Percentiles rank a stretch among this genome's conserved stretches.
phyloP scores from a whole-genome alignment of 2,329 filamentous ascomycete genomes.

The Sporothrix protearum region DNA sequence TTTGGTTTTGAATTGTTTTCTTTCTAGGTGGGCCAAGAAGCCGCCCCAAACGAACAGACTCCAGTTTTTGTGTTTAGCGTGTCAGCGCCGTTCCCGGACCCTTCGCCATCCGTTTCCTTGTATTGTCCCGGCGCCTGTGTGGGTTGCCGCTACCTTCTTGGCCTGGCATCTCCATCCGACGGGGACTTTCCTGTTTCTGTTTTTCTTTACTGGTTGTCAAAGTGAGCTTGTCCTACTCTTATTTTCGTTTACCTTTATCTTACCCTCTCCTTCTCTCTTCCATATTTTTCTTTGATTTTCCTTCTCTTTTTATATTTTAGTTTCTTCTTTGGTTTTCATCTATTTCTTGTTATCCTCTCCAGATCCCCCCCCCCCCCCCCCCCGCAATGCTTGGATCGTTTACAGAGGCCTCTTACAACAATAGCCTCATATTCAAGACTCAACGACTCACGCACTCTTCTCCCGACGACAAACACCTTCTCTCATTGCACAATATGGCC shows the following conservation, averaged over 20 bases:
- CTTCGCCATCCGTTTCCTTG: background rate
- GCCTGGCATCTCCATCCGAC: background rate
- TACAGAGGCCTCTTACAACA: background rate
- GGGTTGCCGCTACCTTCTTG: background rate
- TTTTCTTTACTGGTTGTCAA: background rate
- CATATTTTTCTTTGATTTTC: no score
- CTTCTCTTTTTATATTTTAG: background rate
- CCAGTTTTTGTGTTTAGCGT: background rate
- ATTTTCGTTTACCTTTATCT: background rate
- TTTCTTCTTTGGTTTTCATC: background rate
- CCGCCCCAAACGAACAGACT: background rate
- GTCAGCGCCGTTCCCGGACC: background rate
- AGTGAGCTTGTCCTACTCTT: background rate
- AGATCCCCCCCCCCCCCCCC: no score
- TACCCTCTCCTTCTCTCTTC: background rate
- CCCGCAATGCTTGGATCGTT: background rate
- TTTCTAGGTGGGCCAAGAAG: background rate
- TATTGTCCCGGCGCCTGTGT: background rate
- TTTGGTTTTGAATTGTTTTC: background rate
- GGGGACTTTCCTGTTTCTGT: slow-evolving; percentile 8
- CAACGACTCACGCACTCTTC: background rate
- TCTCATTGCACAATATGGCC: background rate
- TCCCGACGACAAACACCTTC: background rate
- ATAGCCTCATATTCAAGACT: background rate
- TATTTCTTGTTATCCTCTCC: background rate